Conservation (phyloP, 257 asterid species). For the Catharanthus roseus region DNA sequence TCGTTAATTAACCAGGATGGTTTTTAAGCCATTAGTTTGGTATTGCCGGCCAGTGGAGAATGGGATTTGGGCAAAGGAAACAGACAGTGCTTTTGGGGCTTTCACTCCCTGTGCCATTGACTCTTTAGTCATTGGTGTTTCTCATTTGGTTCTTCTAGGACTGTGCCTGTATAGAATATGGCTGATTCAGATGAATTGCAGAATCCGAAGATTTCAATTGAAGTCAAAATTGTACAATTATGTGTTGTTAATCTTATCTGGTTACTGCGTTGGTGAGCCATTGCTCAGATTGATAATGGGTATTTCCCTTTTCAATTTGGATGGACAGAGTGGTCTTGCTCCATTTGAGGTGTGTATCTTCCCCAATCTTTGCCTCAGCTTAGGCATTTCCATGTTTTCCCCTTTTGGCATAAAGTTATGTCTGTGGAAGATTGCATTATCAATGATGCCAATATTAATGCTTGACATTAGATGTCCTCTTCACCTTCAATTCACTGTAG, state of each 20-base stretch:
- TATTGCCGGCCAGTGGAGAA: slow-evolving; percentile 73
- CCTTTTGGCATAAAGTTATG: neutral
- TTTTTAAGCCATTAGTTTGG: slow-evolving; percentile 74
- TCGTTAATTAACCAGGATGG: slow-evolving; percentile 36
- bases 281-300: slow-evolving; percentile 66
- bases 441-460: neutral
- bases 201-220: slow-evolving; percentile 59
- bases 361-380: neutral
- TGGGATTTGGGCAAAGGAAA: slow-evolving; percentile 74
- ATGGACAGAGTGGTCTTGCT: slow-evolving; percentile 54
- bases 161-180: slow-evolving; percentile 59
- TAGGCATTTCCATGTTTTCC: neutral
- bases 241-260: slow-evolving; percentile 66
- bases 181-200: slow-evolving; percentile 46
- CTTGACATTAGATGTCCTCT: neutral
- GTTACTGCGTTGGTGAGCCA: slow-evolving; percentile 74
- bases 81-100: slow-evolving; percentile 86
- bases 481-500: neutral
- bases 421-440: neutral
- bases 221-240: slow-evolving; percentile 74
- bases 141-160: slow-evolving; percentile 67
- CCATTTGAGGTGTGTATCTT: slow-evolving; percentile 69
- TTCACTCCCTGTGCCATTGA: slow-evolving; percentile 84
- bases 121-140: slow-evolving; percentile 58
- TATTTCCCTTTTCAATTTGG: slow-evolving; percentile 69